Base-by-base conservation (phyloP, 305 asterid species). In the Fraxinus greggii region DNA sequence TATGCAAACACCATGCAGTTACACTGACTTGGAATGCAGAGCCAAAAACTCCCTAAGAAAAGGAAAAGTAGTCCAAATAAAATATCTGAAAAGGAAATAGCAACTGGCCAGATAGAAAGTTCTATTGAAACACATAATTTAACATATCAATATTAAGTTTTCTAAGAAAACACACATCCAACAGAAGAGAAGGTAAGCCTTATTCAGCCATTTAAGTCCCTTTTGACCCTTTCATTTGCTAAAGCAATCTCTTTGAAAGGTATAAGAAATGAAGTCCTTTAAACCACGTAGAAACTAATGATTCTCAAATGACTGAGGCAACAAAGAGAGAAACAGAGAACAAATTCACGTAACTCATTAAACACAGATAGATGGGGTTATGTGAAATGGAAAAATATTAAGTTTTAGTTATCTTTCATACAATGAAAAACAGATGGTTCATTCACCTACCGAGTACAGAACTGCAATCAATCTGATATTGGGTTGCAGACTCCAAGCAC, bases 11-110 rank as follows among this genome's bases (percentile, higher is more conserved):
- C 99, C 99, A 95, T 45, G 88, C 69, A 12, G 61, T 77, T 65
- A 95, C 84, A 56, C 95, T 80, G 82, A 93, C 98, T 85, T 94
- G 97, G 87, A 94, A 86, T 72, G 97, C 97, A 78, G 97, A 93
- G 48, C 97, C 99, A 72, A 94, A 86, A 72, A 93, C 78, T 65
- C 95, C 99, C 98, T 93, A 54, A 10, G 45, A 70, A 51, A 81
- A 78, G 26, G 21, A 74, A 15, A 28, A 42, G 35, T 7, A 2
- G 56, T 29, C 72, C 40, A 35, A 80, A 5, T 79, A 35, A 82
- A 75, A 73, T 59, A 28, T 9, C 1, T 56, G 26, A 48, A 38
- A 19, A 24, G 69, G 72, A 69, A 36, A 72, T 12, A 80, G 70
- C 72, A 61, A 17, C 7, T 23, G 9, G 8, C 56, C n/a, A 38